Evolutionary conservation across 1,284 basidiomycete species (phyloP), one percentile per base, ranked within the genome.

Genomic region (Ustilago vetiveriae): DNA sequence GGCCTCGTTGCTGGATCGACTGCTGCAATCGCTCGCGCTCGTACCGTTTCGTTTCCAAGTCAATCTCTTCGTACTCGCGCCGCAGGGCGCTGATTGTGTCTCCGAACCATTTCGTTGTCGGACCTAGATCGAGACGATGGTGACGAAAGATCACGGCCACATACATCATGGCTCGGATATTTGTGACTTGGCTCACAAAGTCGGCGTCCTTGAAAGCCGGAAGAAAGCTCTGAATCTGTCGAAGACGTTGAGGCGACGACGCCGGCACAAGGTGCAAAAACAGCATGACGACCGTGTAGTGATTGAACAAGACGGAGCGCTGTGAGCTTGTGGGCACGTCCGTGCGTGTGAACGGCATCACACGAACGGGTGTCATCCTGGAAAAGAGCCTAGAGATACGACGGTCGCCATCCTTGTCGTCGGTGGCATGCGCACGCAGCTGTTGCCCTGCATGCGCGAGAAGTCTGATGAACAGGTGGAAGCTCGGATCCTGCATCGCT

Each of bases 221-320:
- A 41, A 94, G 85, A 53, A 90, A 91, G 26, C 85, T 85, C 30
- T 86, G 87, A 11, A 89, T 89, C 57, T 87, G 87, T 10, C 84
- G 81, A 24, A 92, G 80, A 13, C 88, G 86, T 44, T 85, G 84
- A 5, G 85, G 83, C 53, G 88, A 84, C 17, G 86, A 85, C 1
- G 84, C 69, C 0, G 89, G 87, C 42, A 90, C 88, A 33, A 95
- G 86, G 72, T 90, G 87, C 44, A 92, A 86, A 6, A 88, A 88
- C n/a, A 92, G 85, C 17, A 90, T 88, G 70, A 92, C 86, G 14
- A 90, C 88, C 38, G 88, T 88, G 76, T 92, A 90, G 23, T 94
- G 89, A 82, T 98, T 97, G 82, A 90, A 89, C 11, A 97, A 85
- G 85, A 90, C 89, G 0, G 92, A 91, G 2, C 92, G 85, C 48